Percentiles rank a stretch among this genome's conserved stretches.
Conservation (phyloP, 116 monocot species). For the Cymodocea nodosa region DNA sequence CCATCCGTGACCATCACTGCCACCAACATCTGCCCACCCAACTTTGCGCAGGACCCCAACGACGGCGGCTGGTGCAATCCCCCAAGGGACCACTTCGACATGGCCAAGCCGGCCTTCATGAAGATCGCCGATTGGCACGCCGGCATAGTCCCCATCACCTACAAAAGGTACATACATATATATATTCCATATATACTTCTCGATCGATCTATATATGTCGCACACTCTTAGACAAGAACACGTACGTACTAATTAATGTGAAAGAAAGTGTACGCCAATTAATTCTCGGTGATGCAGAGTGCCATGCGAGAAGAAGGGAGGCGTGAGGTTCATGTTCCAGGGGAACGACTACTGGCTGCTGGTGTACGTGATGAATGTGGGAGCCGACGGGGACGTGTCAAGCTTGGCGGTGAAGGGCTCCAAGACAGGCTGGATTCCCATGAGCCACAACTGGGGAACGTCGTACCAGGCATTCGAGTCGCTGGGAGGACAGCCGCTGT, state of each 20-base stretch:
- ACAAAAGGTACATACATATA: conserved; percentile 29
- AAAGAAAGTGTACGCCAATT: no score
- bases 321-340: conserved; percentile 37
- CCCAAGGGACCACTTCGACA: conserved; percentile 42
- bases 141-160: conserved; percentile 56
- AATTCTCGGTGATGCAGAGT: conserved; percentile 18
- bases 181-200: no score
- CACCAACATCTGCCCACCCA: conserved; percentile 65
- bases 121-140: conserved; percentile 44
- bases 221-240: no score
- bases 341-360: conserved; percentile 67
- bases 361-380: conserved; percentile 64
- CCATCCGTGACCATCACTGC: conserved; percentile 38
- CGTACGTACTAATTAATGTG: no score
- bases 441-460: conserved; percentile 62
- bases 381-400: conserved; percentile 47
- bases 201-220: no score
- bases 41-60: conserved; percentile 31
- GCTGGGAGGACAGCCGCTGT: conserved; percentile 43
- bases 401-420: conserved; percentile 54
- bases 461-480: conserved; percentile 55
- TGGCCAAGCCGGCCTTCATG: conserved; percentile 59
- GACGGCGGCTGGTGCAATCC: conserved; percentile 71
- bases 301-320: conserved; percentile 36
- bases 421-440: conserved; percentile 36